Base-by-base conservation (phyloP, 2,329 filamentous ascomycete genomes). In the Fusarium euwallaceae region DNA sequence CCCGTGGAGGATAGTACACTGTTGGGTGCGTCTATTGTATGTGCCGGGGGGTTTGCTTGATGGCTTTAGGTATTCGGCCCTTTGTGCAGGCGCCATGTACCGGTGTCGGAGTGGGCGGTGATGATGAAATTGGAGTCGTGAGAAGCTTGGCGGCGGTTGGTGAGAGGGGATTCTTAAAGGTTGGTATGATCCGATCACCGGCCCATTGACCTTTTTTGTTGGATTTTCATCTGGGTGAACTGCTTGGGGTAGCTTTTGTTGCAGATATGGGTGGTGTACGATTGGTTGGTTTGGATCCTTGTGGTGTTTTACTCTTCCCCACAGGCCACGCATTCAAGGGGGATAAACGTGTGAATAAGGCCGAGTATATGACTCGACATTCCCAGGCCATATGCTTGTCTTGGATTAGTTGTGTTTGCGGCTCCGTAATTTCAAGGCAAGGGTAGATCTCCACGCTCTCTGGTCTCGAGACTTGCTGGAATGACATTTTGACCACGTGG, bases 1-100 rank as follows among this genome's bases (percentile, higher is more conserved):
- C 67, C 55, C 71, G 71, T 60, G 56, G 36, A 45, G 24, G 27
- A 32, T 53, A 53, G 48, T 34, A 34, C 27, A 53, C 27, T 12
- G 27, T 17, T 53, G 24, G 8, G 45, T 27, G 27, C 27, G 27
- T 34, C 48, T 32, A 53, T 53, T 53, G 48, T 53, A 20, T 53
- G 55, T 58, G 55, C 32, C 29, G 29, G 55, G 32, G 48, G 32
- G 11, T 34, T 8, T 8, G 7, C 24, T 29, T 53, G 48, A 53
- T 27, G 27, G 20, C 55, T 58, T 58, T 4, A 37, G 14, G 32
- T 58, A 58, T 58, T 58, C 55, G 55, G 55, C 55, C 55, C 55
- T 37, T 58, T 37, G 8, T 58, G 32, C 16, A 20, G 34, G 32
- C 20, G 41, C 20, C 32, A 37, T 51, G 24, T 27, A 53, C 17